Conservation (phyloP, 2,329 filamentous ascomycete species). For the Alternaria novae-zelandiae region DNA sequence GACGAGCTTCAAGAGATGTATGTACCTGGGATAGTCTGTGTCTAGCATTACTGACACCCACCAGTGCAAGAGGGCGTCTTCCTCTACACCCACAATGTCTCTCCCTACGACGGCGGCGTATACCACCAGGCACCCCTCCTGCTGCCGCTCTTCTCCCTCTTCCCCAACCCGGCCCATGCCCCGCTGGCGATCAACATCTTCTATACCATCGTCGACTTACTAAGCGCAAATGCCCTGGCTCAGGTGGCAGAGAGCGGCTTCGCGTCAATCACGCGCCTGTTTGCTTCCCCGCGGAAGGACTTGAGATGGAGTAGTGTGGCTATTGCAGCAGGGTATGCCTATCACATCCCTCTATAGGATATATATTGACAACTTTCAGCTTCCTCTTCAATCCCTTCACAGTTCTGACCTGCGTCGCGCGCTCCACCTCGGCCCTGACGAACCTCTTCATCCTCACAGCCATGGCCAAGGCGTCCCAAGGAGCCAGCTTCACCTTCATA, state of each 20-base stretch:
- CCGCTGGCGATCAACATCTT: slow-evolving; percentile 79
- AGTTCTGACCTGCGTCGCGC: slow-evolving; percentile 85
- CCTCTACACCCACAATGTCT: slow-evolving; percentile 94
- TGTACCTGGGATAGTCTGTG: slow-evolving; percentile 11
- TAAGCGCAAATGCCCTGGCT: slow-evolving; percentile 80
- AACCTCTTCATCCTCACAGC: slow-evolving; percentile 87
- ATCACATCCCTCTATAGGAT: no score
- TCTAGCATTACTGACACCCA: slow-evolving; percentile 8
- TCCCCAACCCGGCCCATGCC: slow-evolving; percentile 72
- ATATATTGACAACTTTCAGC: slow-evolving; percentile 54
- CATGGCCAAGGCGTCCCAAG: slow-evolving; percentile 78
- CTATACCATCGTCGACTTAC: slow-evolving; percentile 80
- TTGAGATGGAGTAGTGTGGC: slow-evolving; percentile 76
- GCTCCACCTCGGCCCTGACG: slow-evolving; percentile 87
- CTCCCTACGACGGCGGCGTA: slow-evolving; percentile 93
- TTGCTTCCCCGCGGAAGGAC: slow-evolving; percentile 77
- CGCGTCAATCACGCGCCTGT: slow-evolving; percentile 74
- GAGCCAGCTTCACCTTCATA: slow-evolving; percentile 75
- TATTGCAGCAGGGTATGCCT: slow-evolving; percentile 75
- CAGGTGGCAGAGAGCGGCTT: slow-evolving; percentile 83
- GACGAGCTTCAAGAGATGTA: slow-evolving; percentile 96
- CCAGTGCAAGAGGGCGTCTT: slow-evolving; percentile 95
- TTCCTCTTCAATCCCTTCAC: slow-evolving; percentile 97
- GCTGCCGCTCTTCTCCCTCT: slow-evolving; percentile 86
- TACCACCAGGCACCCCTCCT: slow-evolving; percentile 81